Evolutionary conservation across 805 yeast genomes (phyloP).

Genomic region (Ogataea ganodermae): DNA sequence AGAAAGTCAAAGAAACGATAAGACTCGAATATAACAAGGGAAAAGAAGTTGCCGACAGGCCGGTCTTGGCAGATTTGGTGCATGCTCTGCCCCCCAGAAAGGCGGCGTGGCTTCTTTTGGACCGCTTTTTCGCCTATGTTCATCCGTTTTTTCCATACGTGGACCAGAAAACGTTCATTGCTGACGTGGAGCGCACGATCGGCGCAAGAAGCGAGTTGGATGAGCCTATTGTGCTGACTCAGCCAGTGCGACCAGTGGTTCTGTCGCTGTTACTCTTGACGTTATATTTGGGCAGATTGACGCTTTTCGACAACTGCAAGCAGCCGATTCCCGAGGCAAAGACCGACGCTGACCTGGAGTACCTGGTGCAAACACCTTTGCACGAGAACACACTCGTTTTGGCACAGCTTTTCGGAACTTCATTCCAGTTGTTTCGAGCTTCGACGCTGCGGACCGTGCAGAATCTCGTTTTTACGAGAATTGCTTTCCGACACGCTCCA

Average conservation of each 20-base stretch:
- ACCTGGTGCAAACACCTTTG: conserved; percentile 42
- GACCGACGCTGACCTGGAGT: conserved; percentile 34
- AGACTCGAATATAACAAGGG: conserved; percentile 5
- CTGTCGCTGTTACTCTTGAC: conserved; percentile 44
- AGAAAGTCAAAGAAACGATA: conserved; percentile 14
- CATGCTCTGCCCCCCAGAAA: conserved; percentile 38
- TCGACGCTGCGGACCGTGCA: conserved; percentile 46
- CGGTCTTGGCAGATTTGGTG: background rate
- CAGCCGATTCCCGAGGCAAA: conserved; percentile 30
- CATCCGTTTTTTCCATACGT: conserved; percentile 52
- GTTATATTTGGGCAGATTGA: conserved; percentile 43
- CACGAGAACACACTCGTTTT: conserved; percentile 38
- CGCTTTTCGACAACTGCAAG: conserved; percentile 33
- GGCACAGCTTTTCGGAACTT: conserved; percentile 42
- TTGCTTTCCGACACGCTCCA: conserved; percentile 46
- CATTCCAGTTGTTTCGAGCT: conserved; percentile 41
- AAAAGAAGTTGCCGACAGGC: background rate
- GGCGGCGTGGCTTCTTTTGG: conserved; percentile 43
- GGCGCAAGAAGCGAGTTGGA: conserved; percentile 36
- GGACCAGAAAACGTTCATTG: conserved; percentile 40
- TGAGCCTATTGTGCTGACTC: conserved; percentile 34
- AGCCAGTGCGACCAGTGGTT: conserved; percentile 42
- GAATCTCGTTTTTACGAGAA: conserved; percentile 41
- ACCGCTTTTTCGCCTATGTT: conserved; percentile 43
- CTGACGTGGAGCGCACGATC: conserved; percentile 35